Conservation (phyloP, 345 rosid species). For the Xanthoceras sorbifolium region DNA sequence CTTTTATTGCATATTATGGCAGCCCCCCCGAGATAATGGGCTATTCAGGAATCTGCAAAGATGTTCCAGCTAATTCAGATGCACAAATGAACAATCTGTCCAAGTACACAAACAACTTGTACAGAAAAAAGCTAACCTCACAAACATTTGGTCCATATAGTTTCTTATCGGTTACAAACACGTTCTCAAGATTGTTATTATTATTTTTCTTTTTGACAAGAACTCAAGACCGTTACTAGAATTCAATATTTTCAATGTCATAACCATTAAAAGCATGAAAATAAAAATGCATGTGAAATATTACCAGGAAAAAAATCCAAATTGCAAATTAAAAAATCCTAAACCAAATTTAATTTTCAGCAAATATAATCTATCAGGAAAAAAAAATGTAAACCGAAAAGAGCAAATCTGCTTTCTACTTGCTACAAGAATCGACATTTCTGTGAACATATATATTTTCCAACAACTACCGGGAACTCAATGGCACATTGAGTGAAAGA, state of each 20-base stretch:
- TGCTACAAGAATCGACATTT: neutral
- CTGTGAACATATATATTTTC: neutral
- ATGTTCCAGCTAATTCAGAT: slow-evolving; percentile 7
- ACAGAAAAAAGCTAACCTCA: neutral
- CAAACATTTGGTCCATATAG: neutral
- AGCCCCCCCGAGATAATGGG: no score
- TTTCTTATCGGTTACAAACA: neutral
- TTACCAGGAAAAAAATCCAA: slow-evolving; percentile 5
- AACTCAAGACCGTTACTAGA: no score
- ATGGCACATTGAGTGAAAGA: neutral
- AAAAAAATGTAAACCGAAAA: neutral
- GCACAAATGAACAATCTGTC: neutral
- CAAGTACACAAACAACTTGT: neutral
- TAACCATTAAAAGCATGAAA: neutral
- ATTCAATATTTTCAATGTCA: neutral
- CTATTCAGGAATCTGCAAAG: neutral
- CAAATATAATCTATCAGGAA: neutral
- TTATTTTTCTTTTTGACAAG: no score
- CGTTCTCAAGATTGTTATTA: neutral
- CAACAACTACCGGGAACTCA: neutral
- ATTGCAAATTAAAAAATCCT: slow-evolving; percentile 2
- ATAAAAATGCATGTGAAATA: neutral
- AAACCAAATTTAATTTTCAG: neutral
- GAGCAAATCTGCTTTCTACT: neutral
- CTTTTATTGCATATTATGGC: neutral